phyloP scores from a whole-genome alignment of 2,329 filamentous ascomycete species.

The Cryphonectria naterciae region DNA sequence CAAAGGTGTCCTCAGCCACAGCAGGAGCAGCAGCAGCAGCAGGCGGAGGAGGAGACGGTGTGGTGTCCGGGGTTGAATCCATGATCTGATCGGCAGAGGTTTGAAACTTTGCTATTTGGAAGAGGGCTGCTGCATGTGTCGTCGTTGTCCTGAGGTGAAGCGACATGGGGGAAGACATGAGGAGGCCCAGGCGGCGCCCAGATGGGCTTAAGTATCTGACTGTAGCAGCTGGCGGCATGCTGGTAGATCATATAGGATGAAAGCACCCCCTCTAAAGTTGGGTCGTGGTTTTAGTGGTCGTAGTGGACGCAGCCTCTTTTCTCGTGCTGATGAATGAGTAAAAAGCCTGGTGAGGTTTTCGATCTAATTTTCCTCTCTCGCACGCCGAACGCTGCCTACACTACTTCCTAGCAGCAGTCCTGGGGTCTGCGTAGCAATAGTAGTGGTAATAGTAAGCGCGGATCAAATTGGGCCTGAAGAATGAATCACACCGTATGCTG shows the following conservation, averaged over 20 bases:
- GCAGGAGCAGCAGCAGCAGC: neutral
- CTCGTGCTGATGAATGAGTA: neutral
- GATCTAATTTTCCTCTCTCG: neutral
- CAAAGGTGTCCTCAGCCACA: conserved; percentile 28
- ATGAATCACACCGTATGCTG: neutral
- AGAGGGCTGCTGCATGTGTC: neutral
- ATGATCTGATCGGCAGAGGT: conserved; percentile 4
- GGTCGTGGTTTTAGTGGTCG: neutral
- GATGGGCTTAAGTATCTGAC: conserved; percentile 12
- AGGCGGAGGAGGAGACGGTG: neutral
- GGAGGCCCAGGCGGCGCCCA: conserved; percentile 10
- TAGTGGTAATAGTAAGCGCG: neutral
- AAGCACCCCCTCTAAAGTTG: neutral
- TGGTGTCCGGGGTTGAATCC: neutral
- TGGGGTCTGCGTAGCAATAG: neutral
- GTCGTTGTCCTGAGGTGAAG: conserved; percentile 4
- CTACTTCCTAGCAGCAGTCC: neutral
- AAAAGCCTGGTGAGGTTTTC: neutral
- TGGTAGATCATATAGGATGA: neutral
- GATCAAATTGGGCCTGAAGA: neutral
- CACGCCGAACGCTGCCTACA: neutral
- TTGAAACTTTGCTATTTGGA: neutral
- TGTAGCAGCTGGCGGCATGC: neutral
- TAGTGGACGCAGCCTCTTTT: neutral
- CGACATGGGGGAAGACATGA: neutral